Percentiles rank a stretch among this genome's conserved stretches.
These are phyloP conservation scores for Boletellus ananiceps DNA, from an alignment of 768 basidiomycete genomes.

Conservation along the genomic window DNA sequence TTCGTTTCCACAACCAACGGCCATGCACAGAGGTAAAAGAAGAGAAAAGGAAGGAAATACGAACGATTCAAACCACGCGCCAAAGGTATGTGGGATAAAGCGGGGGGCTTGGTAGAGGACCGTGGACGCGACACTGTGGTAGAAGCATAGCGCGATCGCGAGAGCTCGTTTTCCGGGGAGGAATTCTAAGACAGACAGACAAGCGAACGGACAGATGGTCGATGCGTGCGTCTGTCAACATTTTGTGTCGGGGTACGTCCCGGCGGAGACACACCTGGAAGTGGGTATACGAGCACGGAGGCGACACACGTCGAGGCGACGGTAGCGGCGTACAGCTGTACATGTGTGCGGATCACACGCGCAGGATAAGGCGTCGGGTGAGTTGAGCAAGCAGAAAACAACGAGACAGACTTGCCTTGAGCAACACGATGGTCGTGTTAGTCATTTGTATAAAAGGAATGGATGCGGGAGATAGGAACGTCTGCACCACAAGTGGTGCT, in stretches of 20 bases:
- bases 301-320: conserved; percentile 57
- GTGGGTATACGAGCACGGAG: conserved; percentile 56
- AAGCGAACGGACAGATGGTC: too few relatives aligned
- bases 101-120: conserved; percentile 72
- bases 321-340: conserved; percentile 65
- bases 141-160: conserved; percentile 70
- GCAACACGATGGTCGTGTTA: conserved; percentile 71
- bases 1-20: neutral
- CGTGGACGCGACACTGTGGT: conserved; percentile 71
- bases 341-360: neutral
- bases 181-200: conserved; percentile 47
- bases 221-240: neutral
- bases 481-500: conserved; percentile 72
- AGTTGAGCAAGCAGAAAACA: conserved; percentile 4
- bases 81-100: conserved; percentile 74
- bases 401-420: conserved; percentile 49
- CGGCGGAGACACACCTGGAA: conserved; percentile 55
- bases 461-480: conserved; percentile 54
- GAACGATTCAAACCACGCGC: conserved; percentile 54
- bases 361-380: neutral
- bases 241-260: neutral
- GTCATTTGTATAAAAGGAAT: conserved; percentile 78
- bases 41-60: conserved; percentile 24
- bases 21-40: neutral
- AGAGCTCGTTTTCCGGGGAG: conserved; percentile 82